Base-by-base conservation (phyloP, 2,329 filamentous ascomycete species). In the Reticulascus tulasneorum region DNA sequence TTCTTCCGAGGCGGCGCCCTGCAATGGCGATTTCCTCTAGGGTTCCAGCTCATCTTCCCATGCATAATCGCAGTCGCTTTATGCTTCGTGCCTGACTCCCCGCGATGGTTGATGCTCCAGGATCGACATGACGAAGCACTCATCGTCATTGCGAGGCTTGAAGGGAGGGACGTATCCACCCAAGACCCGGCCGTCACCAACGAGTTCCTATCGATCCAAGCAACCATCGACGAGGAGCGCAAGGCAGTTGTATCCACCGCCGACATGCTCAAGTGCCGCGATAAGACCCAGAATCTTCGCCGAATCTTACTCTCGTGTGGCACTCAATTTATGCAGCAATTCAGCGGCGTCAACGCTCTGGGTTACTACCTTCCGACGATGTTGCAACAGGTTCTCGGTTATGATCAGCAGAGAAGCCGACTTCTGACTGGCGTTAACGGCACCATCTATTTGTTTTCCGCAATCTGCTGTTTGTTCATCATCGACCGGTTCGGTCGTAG, bases 61-160 rank as follows among this genome's bases (percentile, higher is more conserved):
- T 48, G 60, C 13, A 50, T 62, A 18, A 51, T 65, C 21, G 46
- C 52, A 8, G 48, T 51, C 2, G 35, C 54, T 12, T 48, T 62
- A 3, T 35, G 51, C 1, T 50, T 59, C 19, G 52, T 60, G 7
- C 54, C 30, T 3, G 73, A 77, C 44, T 69, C 64, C 1, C 72
- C 73, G 1, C 63, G 73, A 23, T 78, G 68, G 66, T 51, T 75
- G n/a, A 50, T 75, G 15, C 53, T 69, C 8, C 47, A 77, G 37
- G 71, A 76, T 40, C 69, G 72, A n/a, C 63, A 71, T 12, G 71
- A 78, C 9, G 66, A 79, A 38, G 76, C 76, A 1, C 58, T 71
- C n/a, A 57, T 65, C 6, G 69, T 75, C 5, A 66, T 86, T 38
- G 66, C 71, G 7, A 73, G 71, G 42, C 77, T 76, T 40, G 75